Evolutionary conservation across 2,329 filamentous ascomycete species (phyloP).

Genomic region (Trichoderma sp.): DNA sequence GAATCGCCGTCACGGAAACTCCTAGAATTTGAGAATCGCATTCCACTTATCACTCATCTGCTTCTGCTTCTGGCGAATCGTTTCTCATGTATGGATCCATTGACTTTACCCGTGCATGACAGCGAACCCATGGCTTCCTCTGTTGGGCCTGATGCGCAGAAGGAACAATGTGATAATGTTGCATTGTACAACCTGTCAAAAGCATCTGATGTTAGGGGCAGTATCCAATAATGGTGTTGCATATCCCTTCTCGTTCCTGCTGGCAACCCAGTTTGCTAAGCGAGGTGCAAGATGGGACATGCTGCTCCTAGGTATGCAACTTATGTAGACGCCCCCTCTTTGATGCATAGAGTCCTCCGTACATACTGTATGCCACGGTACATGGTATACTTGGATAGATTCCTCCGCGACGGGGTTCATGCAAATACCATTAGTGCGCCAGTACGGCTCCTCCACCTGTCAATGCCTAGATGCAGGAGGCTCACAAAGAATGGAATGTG

Average conservation of each 20-base stretch:
- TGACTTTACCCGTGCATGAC: neutral
- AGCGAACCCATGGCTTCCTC: neutral
- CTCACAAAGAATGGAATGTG: neutral
- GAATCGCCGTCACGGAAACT: neutral
- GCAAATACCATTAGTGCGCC: neutral
- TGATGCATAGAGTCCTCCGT: neutral
- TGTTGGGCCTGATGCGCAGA: neutral
- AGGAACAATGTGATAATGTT: neutral
- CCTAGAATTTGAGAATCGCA: neutral
- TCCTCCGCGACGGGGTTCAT: constrained; percentile 1
- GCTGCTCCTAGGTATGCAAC: neutral
- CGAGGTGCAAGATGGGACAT: neutral
- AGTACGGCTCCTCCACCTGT: constrained; percentile 11
- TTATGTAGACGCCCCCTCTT: neutral
- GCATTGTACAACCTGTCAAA: neutral
- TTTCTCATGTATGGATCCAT: neutral
- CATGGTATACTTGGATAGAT: neutral
- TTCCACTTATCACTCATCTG: neutral
- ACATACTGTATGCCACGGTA: neutral
- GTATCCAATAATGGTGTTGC: neutral
- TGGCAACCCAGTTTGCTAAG: neutral
- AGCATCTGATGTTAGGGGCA: neutral
- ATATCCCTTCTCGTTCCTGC: neutral
- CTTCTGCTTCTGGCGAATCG: neutral
- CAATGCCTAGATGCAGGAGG: constrained; percentile 1